Conservation (phyloP, 805 yeast species). For the Blastobotrys parvus region DNA sequence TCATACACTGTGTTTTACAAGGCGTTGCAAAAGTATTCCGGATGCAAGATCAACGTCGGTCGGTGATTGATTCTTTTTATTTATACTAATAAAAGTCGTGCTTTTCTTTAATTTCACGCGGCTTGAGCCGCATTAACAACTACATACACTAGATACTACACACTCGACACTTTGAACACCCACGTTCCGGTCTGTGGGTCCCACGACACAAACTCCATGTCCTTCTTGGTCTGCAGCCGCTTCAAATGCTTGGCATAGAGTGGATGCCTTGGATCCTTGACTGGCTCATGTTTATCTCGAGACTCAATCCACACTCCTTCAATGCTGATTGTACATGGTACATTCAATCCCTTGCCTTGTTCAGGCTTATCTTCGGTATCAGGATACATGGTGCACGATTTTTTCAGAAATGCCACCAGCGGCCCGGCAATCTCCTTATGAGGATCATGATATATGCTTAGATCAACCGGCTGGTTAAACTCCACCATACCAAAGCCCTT, state of each 20-base stretch:
- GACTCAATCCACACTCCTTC: slow-evolving; percentile 77
- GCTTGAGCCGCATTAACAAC: too few species aligned
- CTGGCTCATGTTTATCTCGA: slow-evolving; percentile 59
- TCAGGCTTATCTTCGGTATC: slow-evolving; percentile 52
- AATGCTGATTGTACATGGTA: slow-evolving; percentile 62
- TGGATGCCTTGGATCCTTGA: slow-evolving; percentile 71
- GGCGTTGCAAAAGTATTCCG: slow-evolving; percentile 43
- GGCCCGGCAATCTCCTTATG: slow-evolving; percentile 58
- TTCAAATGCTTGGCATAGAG: slow-evolving; percentile 59
- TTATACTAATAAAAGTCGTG: too few species aligned
- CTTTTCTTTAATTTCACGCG: too few species aligned
- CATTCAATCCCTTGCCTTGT: slow-evolving; percentile 75
- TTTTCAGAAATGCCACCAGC: slow-evolving; percentile 50
- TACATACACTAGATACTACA: too few species aligned
- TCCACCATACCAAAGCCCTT: slow-evolving; percentile 67
- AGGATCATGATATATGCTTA: slow-evolving; percentile 51
- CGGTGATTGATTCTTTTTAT: too few species aligned
- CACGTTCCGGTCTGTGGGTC: slow-evolving; percentile 54
- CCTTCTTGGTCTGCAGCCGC: slow-evolving; percentile 52
- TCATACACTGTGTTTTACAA: slow-evolving; percentile 70
- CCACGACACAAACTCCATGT: slow-evolving; percentile 61
- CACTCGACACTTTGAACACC: slow-evolving; percentile 32
- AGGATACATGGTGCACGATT: slow-evolving; percentile 65
- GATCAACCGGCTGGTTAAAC: slow-evolving; percentile 75
- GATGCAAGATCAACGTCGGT: slow-evolving; percentile 84